Conservation (phyloP, 345 rosid species). For the Bruguiera gymnorhiza region DNA sequence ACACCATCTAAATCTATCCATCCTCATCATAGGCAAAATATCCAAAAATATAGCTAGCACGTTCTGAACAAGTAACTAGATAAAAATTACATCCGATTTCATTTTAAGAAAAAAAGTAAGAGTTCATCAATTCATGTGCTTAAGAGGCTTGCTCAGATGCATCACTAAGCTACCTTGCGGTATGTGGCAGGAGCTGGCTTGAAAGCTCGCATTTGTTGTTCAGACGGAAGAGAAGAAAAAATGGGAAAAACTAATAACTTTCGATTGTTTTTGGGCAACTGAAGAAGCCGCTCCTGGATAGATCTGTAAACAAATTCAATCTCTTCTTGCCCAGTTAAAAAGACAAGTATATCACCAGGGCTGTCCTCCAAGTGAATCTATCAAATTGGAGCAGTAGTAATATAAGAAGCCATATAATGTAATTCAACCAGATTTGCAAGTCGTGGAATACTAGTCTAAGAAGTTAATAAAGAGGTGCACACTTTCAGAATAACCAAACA, state of each 20-base stretch:
- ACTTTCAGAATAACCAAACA: neutral
- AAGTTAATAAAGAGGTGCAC: neutral
- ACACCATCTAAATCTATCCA: neutral
- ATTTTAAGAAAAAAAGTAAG: neutral
- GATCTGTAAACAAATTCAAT: slow-evolving; percentile 81
- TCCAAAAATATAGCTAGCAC: neutral
- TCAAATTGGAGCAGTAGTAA: slow-evolving; percentile 10
- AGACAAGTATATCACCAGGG: slow-evolving; percentile 89
- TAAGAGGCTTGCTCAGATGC: slow-evolving; percentile 10
- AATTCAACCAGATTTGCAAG: neutral
- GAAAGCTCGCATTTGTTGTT: slow-evolving; percentile 79
- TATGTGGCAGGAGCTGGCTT: slow-evolving; percentile 61
- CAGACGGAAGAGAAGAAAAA: slow-evolving; percentile 88
- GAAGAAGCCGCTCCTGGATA: slow-evolving; percentile 55
- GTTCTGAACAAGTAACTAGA: too few relatives aligned
- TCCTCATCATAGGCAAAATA: neutral
- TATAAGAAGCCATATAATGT: slow-evolving; percentile 6
- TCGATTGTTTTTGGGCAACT: slow-evolving; percentile 55
- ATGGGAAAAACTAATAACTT: slow-evolving; percentile 61
- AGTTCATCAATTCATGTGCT: neutral
- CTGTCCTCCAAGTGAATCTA: slow-evolving; percentile 80
- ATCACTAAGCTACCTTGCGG: slow-evolving; percentile 59
- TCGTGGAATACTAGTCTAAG: neutral
- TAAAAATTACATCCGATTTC: too few relatives aligned
- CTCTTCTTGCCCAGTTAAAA: slow-evolving; percentile 96